Conservation (phyloP, 2,329 filamentous ascomycete genomes). For the Dothideomycetidae sp. region DNA sequence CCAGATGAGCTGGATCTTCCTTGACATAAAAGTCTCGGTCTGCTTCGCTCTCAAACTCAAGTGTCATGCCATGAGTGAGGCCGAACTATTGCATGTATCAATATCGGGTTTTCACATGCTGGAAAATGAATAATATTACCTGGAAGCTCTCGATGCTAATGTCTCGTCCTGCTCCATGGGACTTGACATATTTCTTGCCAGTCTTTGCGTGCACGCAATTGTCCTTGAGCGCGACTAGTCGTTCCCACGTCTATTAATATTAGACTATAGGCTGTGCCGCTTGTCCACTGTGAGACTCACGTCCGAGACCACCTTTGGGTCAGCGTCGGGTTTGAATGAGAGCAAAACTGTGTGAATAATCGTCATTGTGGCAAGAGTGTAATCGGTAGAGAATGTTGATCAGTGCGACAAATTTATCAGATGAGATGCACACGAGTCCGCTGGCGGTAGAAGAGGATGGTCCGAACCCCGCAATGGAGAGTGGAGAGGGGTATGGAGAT, state of each 20-base stretch:
- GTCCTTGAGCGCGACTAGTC: constrained; percentile 43
- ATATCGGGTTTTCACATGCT: neutral
- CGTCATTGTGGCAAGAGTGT: constrained; percentile 44
- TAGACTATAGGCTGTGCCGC: too few relatives aligned
- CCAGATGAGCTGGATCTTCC: constrained; percentile 48
- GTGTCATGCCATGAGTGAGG: constrained; percentile 55
- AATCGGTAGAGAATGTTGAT: too few relatives aligned
- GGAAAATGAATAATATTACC: constrained; percentile 28
- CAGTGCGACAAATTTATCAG: too few relatives aligned
- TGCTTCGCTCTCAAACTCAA: constrained; percentile 47
- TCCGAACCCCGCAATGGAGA: too few relatives aligned
- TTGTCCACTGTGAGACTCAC: too few relatives aligned
- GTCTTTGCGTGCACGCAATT: constrained; percentile 46
- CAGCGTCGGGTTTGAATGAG: constrained; percentile 43
- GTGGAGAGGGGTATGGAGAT: too few relatives aligned
- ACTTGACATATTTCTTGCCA: constrained; percentile 45
- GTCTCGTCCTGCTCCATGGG: constrained; percentile 44
- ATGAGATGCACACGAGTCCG: too few relatives aligned
- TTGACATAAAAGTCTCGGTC: constrained; percentile 56
- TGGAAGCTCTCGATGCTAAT: constrained; percentile 47
- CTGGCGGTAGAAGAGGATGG: too few relatives aligned
- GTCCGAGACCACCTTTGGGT: constrained; percentile 38
- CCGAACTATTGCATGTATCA: constrained; percentile 32
- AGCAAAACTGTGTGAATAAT: constrained; percentile 57
- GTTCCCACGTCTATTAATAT: constrained; percentile 41